Percentiles rank a stretch among this genome's conserved stretches.
Conservation (phyloP, 495 filamentous ascomycete species). For the Neurospora tetrasperma region DNA sequence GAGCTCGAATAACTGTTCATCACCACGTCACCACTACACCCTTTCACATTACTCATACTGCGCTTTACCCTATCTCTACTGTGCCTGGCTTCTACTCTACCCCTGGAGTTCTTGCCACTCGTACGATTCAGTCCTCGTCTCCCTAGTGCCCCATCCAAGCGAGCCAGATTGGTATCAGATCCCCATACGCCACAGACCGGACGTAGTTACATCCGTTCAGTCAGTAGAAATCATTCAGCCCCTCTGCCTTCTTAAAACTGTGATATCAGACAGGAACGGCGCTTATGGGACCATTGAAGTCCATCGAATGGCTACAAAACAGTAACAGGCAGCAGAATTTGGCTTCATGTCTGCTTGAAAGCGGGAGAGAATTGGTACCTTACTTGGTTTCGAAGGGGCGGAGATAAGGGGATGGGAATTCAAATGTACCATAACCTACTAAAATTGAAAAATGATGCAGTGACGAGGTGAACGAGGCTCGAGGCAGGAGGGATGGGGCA, state of each 20-base stretch:
- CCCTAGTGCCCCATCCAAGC: background rate
- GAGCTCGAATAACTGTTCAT: background rate
- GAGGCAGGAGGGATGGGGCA: too few species aligned
- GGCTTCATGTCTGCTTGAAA: background rate
- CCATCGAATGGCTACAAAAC: background rate
- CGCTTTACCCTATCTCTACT: background rate
- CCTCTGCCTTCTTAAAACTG: background rate
- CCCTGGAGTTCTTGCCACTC: background rate
- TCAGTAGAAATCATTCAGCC: background rate
- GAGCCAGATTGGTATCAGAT: background rate
- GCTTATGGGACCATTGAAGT: background rate
- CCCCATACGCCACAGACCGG: background rate
- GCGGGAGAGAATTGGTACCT: background rate
- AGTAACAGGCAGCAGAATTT: background rate
- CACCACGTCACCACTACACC: too few species aligned
- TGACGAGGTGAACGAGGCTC: background rate
- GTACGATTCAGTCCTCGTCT: background rate
- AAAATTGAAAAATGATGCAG: background rate
- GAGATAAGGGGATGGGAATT: background rate
- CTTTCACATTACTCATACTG: background rate
- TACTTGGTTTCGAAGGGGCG: background rate
- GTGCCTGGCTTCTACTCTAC: too few species aligned
- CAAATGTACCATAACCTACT: background rate
- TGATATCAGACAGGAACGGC: background rate
- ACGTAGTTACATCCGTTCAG: background rate